These are phyloP conservation scores for Botryotinia calthae DNA, from an alignment of 2,329 filamentous ascomycete genomes.

Conservation along the genomic window DNA sequence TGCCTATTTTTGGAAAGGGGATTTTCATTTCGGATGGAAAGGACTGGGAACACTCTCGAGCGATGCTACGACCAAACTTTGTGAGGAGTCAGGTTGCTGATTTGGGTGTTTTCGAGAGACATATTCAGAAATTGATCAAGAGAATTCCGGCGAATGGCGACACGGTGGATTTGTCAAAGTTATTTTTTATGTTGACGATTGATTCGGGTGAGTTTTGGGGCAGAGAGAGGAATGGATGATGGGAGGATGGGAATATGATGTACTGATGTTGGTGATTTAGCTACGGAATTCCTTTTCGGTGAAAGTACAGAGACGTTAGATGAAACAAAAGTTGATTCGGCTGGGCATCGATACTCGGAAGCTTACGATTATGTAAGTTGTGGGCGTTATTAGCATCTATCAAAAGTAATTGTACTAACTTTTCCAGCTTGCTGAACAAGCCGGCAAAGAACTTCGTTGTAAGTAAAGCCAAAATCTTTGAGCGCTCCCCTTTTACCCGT, in stretches of 20 bases:
- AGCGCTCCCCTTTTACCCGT: not conserved
- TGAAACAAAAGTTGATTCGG: slow-evolving; percentile 19
- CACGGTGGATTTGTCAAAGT: slow-evolving; percentile 57
- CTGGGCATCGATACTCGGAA: slow-evolving; percentile 37
- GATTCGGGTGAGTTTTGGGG: slow-evolving; percentile 46
- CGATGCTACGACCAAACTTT: slow-evolving; percentile 55
- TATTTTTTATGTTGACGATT: slow-evolving; percentile 65
- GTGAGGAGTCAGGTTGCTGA: slow-evolving; percentile 47
- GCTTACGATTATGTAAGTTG: slow-evolving; percentile 39
- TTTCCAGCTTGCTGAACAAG: slow-evolving; percentile 27
- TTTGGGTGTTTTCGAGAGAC: slow-evolving; percentile 57
- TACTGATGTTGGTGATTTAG: slow-evolving; percentile 31
- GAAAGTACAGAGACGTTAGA: slow-evolving; percentile 49
- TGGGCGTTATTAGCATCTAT: not conserved
- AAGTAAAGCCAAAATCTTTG: not conserved
- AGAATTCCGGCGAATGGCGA: slow-evolving; percentile 54
- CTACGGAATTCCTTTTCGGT: slow-evolving; percentile 67
- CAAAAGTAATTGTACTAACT: not conserved
- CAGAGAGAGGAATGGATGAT: not conserved
- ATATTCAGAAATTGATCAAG: slow-evolving; percentile 57
- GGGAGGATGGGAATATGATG: not conserved
- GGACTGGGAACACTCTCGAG: slow-evolving; percentile 52
- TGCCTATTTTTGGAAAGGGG: slow-evolving; percentile 52
- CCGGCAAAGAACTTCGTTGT: slow-evolving; percentile 31
- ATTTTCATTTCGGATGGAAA: slow-evolving; percentile 55